Evolutionary conservation across 2,329 filamentous ascomycete species (phyloP).

Genomic region (Colletotrichum musae): DNA sequence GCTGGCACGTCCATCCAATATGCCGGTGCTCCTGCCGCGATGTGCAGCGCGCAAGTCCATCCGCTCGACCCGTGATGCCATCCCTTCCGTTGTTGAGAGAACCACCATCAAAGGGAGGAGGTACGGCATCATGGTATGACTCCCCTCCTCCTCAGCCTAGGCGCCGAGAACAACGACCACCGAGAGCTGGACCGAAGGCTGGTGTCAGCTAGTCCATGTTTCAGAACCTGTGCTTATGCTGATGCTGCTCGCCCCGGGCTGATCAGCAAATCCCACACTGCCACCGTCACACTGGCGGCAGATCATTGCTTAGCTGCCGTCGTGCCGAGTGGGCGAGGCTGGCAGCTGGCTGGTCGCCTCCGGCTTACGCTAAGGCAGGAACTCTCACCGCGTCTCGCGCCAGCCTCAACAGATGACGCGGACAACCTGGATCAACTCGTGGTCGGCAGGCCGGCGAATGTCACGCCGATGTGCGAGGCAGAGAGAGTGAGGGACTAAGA

Average conservation of each 20-base stretch:
- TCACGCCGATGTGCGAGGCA: not conserved
- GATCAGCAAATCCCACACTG: constrained; percentile 14
- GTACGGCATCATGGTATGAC: not conserved
- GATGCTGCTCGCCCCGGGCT: constrained; percentile 34
- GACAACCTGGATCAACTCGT: constrained; percentile 13
- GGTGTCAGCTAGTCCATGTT: constrained; percentile 16
- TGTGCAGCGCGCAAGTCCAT: not conserved
- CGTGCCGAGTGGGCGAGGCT: constrained; percentile 30
- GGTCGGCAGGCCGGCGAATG: constrained; percentile 1
- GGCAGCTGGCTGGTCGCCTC: constrained; percentile 1
- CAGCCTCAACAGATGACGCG: constrained; percentile 37
- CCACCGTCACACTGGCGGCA: constrained; percentile 20
- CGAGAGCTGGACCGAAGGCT: constrained; percentile 11
- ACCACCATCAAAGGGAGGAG: not conserved
- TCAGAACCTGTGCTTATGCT: constrained; percentile 40
- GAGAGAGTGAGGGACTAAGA: not conserved
- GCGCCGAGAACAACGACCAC: constrained; percentile 15
- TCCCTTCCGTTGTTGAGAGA: too few relatives aligned
- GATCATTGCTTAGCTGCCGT: constrained; percentile 23
- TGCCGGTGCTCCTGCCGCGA: not conserved
- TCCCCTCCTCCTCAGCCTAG: constrained; percentile 1
- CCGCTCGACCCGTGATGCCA: constrained; percentile 1
- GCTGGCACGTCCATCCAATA: constrained; percentile 8
- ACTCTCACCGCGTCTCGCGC: constrained; percentile 24
- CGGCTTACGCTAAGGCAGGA: constrained; percentile 30